Evolutionary conservation across 202 grass and related monocot genomes (phyloP).

Genomic region (Musa balbisiana): DNA sequence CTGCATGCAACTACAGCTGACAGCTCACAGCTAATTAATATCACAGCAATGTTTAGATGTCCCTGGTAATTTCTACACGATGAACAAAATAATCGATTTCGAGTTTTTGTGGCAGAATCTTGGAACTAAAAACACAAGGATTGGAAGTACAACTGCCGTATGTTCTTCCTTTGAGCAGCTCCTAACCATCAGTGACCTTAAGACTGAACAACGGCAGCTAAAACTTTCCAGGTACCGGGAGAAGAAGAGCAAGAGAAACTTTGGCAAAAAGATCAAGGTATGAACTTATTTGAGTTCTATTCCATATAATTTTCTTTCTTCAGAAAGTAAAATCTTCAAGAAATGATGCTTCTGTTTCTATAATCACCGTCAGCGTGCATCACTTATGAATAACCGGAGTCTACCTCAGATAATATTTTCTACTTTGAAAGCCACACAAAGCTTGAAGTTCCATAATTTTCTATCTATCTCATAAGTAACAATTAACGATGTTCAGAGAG

Average conservation of each 20-base stretch:
- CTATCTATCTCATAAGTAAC: no score
- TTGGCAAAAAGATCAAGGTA: slow-evolving; percentile 99
- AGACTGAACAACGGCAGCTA: slow-evolving; percentile 73
- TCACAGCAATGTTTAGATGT: neutral
- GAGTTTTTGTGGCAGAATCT: slow-evolving; percentile 47
- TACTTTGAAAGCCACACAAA: no score
- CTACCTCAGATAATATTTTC: no score
- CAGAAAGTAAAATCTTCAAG: neutral
- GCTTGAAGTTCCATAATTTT: no score
- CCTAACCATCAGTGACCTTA: slow-evolving; percentile 65
- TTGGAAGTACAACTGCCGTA: slow-evolving; percentile 29
- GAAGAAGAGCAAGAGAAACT: slow-evolving; percentile 93
- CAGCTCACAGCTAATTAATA: no score
- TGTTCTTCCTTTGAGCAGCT: slow-evolving; percentile 53
- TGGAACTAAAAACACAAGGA: slow-evolving; percentile 43
- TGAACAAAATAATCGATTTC: neutral
- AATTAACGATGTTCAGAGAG: no score
- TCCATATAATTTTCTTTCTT: neutral
- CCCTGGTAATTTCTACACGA: neutral
- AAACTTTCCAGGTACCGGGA: slow-evolving; percentile 94
- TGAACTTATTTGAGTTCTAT: neutral
- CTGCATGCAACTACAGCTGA: no score
- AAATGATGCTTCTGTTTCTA: no score
- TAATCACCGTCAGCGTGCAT: no score
- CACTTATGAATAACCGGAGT: no score